Conservation (phyloP, 139 green algal species). For the Coelastrella sp. region DNA sequence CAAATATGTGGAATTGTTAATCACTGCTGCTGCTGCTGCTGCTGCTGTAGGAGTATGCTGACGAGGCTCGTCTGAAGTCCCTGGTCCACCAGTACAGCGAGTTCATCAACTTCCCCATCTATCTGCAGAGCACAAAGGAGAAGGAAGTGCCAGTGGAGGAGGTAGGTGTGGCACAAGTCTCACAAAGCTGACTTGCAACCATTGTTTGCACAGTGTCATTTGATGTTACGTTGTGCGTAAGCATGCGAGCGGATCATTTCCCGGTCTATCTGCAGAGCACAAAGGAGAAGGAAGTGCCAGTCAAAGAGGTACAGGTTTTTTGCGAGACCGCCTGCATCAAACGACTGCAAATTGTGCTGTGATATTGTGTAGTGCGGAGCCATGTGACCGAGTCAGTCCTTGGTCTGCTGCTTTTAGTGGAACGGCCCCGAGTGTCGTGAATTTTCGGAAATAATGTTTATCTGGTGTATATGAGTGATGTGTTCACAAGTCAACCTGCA, state of each 20-base stretch:
- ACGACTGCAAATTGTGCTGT: background rate
- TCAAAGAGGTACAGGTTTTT: slow-evolving; percentile 32
- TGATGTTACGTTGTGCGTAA: background rate
- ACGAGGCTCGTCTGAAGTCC: slow-evolving; percentile 78
- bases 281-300: slow-evolving; percentile 47
- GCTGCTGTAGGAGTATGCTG: slow-evolving; percentile 74
- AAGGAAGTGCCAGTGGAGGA: slow-evolving; percentile 47
- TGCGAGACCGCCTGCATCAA: background rate
- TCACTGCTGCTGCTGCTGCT: background rate
- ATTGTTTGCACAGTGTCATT: background rate
- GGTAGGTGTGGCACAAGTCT: background rate
- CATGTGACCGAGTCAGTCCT: too few relatives aligned
- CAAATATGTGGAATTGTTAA: too few relatives aligned
- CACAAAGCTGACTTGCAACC: background rate
- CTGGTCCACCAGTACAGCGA: slow-evolving; percentile 92
- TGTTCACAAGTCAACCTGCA: too few relatives aligned
- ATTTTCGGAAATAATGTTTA: too few relatives aligned
- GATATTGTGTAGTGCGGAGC: background rate
- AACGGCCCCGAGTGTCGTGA: too few relatives aligned
- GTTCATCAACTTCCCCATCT: slow-evolving; percentile 99
- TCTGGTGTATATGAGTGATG: too few relatives aligned
- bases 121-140: slow-evolving; percentile 67
- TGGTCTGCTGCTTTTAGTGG: too few relatives aligned
- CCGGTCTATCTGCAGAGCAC: slow-evolving; percentile 90
- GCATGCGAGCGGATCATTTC: too few relatives aligned